Percentiles rank a stretch among this genome's conserved stretches.
Evolutionary conservation across 441 rosid genomes (phyloP).

Genomic region (Geranium incanum): DNA sequence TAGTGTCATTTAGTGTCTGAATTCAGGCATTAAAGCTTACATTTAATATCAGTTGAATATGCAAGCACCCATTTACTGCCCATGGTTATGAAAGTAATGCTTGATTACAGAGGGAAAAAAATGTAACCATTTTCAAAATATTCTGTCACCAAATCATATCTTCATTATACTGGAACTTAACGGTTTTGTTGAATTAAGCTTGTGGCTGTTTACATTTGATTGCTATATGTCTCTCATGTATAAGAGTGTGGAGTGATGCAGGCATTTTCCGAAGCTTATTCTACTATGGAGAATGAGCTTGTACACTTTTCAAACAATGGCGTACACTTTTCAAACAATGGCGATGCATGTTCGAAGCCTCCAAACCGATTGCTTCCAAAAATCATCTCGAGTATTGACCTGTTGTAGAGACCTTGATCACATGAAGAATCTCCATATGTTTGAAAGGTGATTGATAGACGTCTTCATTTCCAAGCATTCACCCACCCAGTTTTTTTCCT

Average conservation of each 20-base stretch:
- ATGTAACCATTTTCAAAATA: neutral
- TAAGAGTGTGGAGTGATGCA: constrained; percentile 30
- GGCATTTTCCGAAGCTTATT: constrained; percentile 97
- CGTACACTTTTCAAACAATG: constrained; percentile 40
- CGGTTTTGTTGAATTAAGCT: neutral
- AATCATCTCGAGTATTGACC: constrained; percentile 65
- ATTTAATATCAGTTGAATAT: neutral
- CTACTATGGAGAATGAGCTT: constrained; percentile 72
- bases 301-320: constrained; percentile 38
- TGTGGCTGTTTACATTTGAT: constrained; percentile 10
- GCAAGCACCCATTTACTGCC: neutral
- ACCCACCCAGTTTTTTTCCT: neutral
- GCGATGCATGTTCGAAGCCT: constrained; percentile 38
- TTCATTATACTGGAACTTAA: neutral
- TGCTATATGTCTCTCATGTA: constrained; percentile 14
- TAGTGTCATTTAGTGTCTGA: neutral
- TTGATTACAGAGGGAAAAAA: neutral
- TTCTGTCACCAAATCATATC: neutral
- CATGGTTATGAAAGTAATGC: neutral
- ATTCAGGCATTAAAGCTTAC: too few relatives aligned
- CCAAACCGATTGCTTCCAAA: constrained; percentile 59
- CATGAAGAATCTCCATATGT: constrained; percentile 10
- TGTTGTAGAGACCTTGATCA: constrained; percentile 22
- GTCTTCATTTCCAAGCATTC: neutral
- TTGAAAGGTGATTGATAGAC: constrained; percentile 22